A percentile compares a stretch with the other conserved stretches of the same genome.
phyloP scores from a whole-genome alignment of 2,329 filamentous ascomycete genomes.

The Colletotrichum noveboracense region DNA sequence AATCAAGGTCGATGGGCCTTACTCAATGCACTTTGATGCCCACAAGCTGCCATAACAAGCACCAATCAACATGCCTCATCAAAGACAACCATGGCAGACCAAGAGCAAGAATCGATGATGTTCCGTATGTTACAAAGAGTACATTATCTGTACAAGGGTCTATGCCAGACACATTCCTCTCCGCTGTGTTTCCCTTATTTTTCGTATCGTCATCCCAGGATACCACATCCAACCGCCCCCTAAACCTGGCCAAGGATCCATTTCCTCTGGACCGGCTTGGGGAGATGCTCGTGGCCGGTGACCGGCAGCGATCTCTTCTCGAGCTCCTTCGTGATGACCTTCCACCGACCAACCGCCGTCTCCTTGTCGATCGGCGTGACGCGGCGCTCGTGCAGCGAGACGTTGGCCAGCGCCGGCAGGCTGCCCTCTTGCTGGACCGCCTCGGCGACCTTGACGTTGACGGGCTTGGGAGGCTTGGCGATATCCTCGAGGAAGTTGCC shows the following conservation, averaged over 20 bases:
- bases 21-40: background rate
- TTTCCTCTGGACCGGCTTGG: constrained; percentile 47
- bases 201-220: background rate
- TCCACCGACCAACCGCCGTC: constrained; percentile 75
- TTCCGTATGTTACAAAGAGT: constrained; percentile 24
- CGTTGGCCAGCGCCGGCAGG: constrained; percentile 67
- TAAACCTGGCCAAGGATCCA: constrained; percentile 46
- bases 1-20: background rate
- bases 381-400: constrained; percentile 68
- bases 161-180: constrained; percentile 5
- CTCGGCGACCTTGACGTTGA: constrained; percentile 72
- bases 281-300: constrained; percentile 46
- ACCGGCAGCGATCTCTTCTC: constrained; percentile 65
- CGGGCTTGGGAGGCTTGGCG: constrained; percentile 57
- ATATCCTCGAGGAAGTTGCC: constrained; percentile 60
- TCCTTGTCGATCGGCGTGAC: constrained; percentile 77
- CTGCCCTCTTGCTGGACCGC: constrained; percentile 53
- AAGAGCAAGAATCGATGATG: constrained; percentile 14
- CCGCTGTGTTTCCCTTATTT: background rate
- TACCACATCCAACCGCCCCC: background rate
- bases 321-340: constrained; percentile 78
- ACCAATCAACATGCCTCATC: background rate
- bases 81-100: background rate
- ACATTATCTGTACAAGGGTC: constrained; percentile 24
- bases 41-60: background rate